Evolutionary conservation across 139 green algal genomes (phyloP).

Genomic region (Auxenochlorella pyrenoidosa): DNA sequence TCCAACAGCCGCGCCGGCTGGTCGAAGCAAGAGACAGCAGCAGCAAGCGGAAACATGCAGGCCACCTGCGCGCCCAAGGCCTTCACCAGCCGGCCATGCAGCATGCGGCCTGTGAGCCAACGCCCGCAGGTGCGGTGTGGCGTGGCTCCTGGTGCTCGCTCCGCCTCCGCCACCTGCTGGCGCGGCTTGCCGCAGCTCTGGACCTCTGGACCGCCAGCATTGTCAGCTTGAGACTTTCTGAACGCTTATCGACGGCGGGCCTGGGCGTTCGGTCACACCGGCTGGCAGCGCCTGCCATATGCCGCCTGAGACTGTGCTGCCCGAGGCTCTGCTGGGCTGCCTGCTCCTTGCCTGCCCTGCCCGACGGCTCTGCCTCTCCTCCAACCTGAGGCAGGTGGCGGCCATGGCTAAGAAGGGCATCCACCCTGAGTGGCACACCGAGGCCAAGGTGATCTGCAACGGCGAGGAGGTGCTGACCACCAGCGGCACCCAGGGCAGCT

Average conservation of each 20-base stretch:
- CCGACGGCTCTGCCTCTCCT: not conserved
- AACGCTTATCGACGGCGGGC: not conserved
- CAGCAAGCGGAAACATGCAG: not conserved
- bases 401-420: conserved; percentile 77
- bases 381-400: not conserved
- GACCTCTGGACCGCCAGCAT: not conserved
- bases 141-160: not conserved
- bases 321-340: not conserved
- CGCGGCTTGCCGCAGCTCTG: too few species aligned
- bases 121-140: not conserved
- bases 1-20: not conserved
- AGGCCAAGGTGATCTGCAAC: conserved; percentile 95
- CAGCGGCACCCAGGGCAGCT: conserved; percentile 85
- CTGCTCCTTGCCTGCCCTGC: not conserved
- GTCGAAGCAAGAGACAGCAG: not conserved
- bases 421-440: conserved; percentile 74
- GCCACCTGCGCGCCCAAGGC: not conserved
- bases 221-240: not conserved
- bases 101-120: not conserved
- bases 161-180: too few species aligned
- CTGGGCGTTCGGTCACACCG: not conserved
- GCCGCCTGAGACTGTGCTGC: not conserved
- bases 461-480: conserved; percentile 95
- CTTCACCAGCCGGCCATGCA: conserved; percentile 5
- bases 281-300: not conserved